Base-by-base conservation (phyloP, 108 stramenopile genomes). In the Fragilaria crotonensis region DNA sequence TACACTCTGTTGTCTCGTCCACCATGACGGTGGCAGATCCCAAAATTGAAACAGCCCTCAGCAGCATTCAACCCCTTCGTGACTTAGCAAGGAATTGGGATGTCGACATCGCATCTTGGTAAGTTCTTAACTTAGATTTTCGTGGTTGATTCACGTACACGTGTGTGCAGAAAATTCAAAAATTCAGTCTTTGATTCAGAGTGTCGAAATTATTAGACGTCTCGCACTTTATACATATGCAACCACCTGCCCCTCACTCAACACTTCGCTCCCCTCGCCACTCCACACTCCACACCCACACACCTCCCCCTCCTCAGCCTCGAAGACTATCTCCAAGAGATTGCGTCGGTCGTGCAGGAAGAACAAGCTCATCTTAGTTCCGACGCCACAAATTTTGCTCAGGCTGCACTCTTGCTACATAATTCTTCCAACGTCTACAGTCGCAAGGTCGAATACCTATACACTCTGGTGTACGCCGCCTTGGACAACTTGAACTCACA, bases 61-160 rank as follows among this genome's bases (percentile, higher is more conserved):
- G 61, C 4, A 67, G 68, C 36, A 66, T 96, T 11, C 85, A 94
- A 54, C 95, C 95, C 20, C 64, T 96, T n/a, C 83, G 85, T 44
- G 96, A 99, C 57, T 69, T 99, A 26, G 88, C 95, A 9, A 66
- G 71, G 17, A 97, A 97, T 67, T 99, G 94, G 84, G 95, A 97
- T 57, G 85, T 99, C 28, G 93, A 96, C 60, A 93, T 99, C 66
- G 96, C 94, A 4, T 76, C 91, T 9, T 94, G 87, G 73, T 86
- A 67, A 60, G 80, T 67, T 18, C 33, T 19, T 19, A 56, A 30
- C 5, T n/a, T n/a, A n/a, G n/a, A n/a, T n/a, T n/a, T n/a, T n/a
- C n/a, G n/a, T n/a, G n/a, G n/a, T n/a, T n/a, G n/a, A n/a, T n/a
- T n/a, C n/a, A n/a, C n/a, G n/a, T n/a, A n/a, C n/a, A n/a, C n/a